These are phyloP conservation scores for Zizania latifolia DNA, from an alignment of 176 grass and related monocot genomes.

Conservation along the genomic window DNA sequence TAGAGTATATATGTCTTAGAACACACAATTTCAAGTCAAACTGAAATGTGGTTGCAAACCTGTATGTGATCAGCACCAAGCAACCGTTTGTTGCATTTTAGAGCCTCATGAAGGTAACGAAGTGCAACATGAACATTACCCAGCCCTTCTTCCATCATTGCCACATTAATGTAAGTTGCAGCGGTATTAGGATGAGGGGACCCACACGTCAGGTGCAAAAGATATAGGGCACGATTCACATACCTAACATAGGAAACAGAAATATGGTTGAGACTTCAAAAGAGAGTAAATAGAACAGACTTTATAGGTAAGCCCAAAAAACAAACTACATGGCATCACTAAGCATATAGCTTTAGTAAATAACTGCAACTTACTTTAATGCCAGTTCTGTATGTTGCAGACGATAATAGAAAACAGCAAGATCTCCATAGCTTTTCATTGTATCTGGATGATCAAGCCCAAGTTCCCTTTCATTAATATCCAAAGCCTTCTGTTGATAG, in stretches of 20 bases:
- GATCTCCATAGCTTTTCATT: slow-evolving; percentile 99
- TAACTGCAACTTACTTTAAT: slow-evolving; percentile 63
- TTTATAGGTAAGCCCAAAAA: slow-evolving; percentile 8
- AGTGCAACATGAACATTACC: slow-evolving; percentile 97
- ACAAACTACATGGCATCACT: neutral
- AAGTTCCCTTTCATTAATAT: slow-evolving; percentile 99
- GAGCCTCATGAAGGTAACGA: slow-evolving; percentile 85
- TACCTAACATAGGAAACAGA: slow-evolving; percentile 57
- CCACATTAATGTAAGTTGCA: slow-evolving; percentile 98
- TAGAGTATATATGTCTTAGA: neutral
- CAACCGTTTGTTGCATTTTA: slow-evolving; percentile 92
- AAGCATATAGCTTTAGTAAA: slow-evolving; percentile 22
- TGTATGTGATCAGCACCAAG: slow-evolving; percentile 99
- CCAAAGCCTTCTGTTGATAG: slow-evolving; percentile 97
- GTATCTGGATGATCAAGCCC: slow-evolving; percentile 99
- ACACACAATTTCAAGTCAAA: neutral
- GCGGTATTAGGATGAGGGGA: slow-evolving; percentile 96
- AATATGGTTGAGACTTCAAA: neutral
- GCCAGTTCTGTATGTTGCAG: slow-evolving; percentile 98
- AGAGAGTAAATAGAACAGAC: slow-evolving; percentile 2
- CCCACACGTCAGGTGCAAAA: slow-evolving; percentile 91
- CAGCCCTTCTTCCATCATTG: slow-evolving; percentile 99
- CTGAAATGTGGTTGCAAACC: slow-evolving; percentile 43
- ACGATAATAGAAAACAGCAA: slow-evolving; percentile 99
- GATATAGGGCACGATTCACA: slow-evolving; percentile 95